These are phyloP conservation scores for Trichoderma sp. DNA, from an alignment of 2,329 filamentous ascomycete genomes.

Conservation along the genomic window DNA sequence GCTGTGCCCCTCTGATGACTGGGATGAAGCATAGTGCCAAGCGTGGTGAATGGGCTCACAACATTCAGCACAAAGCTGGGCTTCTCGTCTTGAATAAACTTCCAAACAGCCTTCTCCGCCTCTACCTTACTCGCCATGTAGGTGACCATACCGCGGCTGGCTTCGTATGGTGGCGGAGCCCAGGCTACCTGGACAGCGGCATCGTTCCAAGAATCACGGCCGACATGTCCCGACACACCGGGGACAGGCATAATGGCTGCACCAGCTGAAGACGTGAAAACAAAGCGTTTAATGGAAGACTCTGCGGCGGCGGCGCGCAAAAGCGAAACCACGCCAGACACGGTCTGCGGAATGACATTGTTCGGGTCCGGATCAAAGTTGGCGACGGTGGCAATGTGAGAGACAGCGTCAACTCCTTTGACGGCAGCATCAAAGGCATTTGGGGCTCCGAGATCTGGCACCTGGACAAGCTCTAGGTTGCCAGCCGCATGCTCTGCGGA, in stretches of 20 bases:
- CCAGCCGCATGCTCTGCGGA: background rate
- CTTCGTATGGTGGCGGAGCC: background rate
- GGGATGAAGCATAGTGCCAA: background rate
- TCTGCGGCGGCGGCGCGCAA: background rate
- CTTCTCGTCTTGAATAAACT: background rate
- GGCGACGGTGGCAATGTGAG: background rate
- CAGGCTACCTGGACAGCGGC: background rate
- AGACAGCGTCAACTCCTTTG: background rate
- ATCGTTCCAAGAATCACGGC: background rate
- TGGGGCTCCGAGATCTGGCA: background rate
- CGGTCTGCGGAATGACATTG: background rate
- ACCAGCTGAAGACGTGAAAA: background rate
- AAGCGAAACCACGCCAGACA: background rate
- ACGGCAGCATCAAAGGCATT: background rate
- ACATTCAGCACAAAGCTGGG: background rate
- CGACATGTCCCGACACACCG: background rate
- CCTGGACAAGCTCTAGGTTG: background rate
- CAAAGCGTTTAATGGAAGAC: background rate
- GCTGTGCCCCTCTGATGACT: background rate
- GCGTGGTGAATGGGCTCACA: background rate
- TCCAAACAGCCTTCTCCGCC: slow-evolving; percentile 7
- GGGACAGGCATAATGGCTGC: background rate
- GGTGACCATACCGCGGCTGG: background rate
- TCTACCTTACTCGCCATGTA: slow-evolving; percentile 10
- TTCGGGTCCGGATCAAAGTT: background rate